Percentiles rank a stretch among this genome's conserved stretches.
Evolutionary conservation across 2,329 filamentous ascomycete species (phyloP).

Genomic region (Aspergillus sp.): DNA sequence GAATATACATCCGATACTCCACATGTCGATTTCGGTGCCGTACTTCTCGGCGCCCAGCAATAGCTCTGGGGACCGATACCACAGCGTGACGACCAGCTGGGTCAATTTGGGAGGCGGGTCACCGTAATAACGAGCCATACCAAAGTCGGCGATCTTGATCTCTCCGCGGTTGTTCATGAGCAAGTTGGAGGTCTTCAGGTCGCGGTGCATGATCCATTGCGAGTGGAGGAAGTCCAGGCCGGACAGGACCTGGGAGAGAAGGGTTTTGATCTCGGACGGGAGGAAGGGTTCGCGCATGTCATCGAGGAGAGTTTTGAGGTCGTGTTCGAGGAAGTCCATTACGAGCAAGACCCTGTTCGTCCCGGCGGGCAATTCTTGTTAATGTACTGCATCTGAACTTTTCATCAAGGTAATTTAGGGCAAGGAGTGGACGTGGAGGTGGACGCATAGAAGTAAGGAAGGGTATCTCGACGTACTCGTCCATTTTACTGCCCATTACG

Average conservation of each 20-base stretch:
- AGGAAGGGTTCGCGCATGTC: constrained; percentile 94
- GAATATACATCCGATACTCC: constrained; percentile 95
- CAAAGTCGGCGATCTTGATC: constrained; percentile 96
- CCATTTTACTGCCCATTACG: constrained; percentile 67
- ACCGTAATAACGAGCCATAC: constrained; percentile 89
- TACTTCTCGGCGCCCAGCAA: constrained; percentile 79
- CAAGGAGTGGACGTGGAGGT: background rate
- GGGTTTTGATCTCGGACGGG: constrained; percentile 86
- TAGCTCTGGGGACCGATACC: constrained; percentile 92
- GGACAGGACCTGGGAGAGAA: constrained; percentile 77
- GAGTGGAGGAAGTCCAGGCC: constrained; percentile 84
- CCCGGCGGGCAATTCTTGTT: constrained; percentile 23
- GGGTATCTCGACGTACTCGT: constrained; percentile 49
- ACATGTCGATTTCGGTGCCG: constrained; percentile 79
- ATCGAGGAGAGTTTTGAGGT: constrained; percentile 87
- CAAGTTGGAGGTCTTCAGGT: constrained; percentile 91
- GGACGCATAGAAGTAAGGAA: background rate
- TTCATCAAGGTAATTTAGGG: constrained; percentile 28
- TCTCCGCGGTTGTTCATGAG: constrained; percentile 92
- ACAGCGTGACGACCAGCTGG: constrained; percentile 90
- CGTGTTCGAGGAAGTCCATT: constrained; percentile 97
- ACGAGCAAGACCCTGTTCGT: constrained; percentile 77
- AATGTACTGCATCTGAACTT: constrained; percentile 35
- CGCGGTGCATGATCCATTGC: constrained; percentile 88
- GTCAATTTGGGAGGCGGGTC: constrained; percentile 78